phyloP scores from a whole-genome alignment of 1,139 yeast species.

The Blastobotrys aristatus region DNA sequence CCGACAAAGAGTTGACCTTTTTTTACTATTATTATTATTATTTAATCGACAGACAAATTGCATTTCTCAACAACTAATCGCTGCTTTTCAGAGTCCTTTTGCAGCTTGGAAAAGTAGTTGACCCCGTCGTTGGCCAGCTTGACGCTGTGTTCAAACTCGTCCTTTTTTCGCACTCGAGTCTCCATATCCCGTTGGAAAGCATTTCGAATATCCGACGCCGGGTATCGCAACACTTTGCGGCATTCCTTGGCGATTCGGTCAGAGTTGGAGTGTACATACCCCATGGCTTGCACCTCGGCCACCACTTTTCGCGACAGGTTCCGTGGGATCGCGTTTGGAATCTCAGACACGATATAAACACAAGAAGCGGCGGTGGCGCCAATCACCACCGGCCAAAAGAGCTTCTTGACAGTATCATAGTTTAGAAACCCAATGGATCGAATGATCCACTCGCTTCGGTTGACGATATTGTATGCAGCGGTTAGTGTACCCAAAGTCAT shows the following conservation, averaged over 20 bases:
- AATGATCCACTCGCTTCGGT: slow-evolving; percentile 28
- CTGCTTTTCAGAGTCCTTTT: slow-evolving; percentile 34
- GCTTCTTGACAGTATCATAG: slow-evolving; percentile 29
- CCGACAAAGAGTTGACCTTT: not conserved
- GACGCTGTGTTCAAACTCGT: slow-evolving; percentile 48
- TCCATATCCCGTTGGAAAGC: slow-evolving; percentile 71
- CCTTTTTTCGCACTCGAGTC: slow-evolving; percentile 55
- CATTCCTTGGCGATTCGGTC: slow-evolving; percentile 77
- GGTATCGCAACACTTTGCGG: slow-evolving; percentile 71
- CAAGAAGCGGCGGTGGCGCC: slow-evolving; percentile 55
- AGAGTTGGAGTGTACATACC: slow-evolving; percentile 75
- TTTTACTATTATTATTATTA: not conserved
- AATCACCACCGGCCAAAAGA: slow-evolving; percentile 45
- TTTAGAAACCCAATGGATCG: slow-evolving; percentile 22
- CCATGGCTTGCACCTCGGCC: slow-evolving; percentile 55
- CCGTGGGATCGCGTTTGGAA: slow-evolving; percentile 85
- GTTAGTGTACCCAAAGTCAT: slow-evolving; percentile 38
- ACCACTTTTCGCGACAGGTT: slow-evolving; percentile 72
- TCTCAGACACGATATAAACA: slow-evolving; percentile 67
- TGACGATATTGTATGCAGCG: slow-evolving; percentile 34
- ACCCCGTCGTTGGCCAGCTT: slow-evolving; percentile 56
- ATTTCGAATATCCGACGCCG: slow-evolving; percentile 76
- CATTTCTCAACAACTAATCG: slow-evolving; percentile 25
- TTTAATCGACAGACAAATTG: slow-evolving; percentile 15
- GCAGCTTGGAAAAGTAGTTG: slow-evolving; percentile 54